Evolutionary conservation across 2,329 filamentous ascomycete genomes (phyloP).

Genomic region (Aspergillus ustus): DNA sequence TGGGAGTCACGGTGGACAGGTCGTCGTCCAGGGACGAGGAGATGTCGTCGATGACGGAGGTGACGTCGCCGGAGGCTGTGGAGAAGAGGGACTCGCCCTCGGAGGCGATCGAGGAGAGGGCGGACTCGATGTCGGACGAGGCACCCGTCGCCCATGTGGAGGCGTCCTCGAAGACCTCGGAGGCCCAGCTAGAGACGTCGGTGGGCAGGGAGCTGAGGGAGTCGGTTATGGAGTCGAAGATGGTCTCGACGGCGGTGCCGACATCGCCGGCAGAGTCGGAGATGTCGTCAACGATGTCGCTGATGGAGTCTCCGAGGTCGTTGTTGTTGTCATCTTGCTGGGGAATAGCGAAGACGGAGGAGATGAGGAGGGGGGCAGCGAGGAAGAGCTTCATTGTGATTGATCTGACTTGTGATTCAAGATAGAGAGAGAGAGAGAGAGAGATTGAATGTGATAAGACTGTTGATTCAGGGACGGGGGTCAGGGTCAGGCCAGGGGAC

Average conservation of each 20-base stretch:
- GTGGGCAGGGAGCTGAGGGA: constrained; percentile 16
- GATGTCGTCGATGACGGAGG: neutral
- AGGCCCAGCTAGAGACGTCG: constrained; percentile 20
- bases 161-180: constrained; percentile 17
- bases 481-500: neutral
- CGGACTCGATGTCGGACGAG: constrained; percentile 12
- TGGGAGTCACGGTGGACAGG: neutral
- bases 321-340: constrained; percentile 21
- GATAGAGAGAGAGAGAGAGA: neutral
- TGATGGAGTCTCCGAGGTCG: constrained; percentile 3
- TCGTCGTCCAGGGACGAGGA: neutral
- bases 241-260: neutral
- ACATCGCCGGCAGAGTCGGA: neutral
- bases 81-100: constrained; percentile 12
- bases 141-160: constrained; percentile 19
- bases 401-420: neutral
- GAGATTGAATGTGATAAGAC: neutral
- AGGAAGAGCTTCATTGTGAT: constrained; percentile 35
- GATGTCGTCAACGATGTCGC: constrained; percentile 16
- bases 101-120: constrained; percentile 21
- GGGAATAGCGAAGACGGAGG: constrained; percentile 25
- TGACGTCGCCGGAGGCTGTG: neutral
- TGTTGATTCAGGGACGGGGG: neutral
- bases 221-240: constrained; percentile 11
- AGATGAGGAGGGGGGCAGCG: constrained; percentile 29